Conservation (phyloP, 2,329 filamentous ascomycete species). For the Phyllachora maydis region DNA sequence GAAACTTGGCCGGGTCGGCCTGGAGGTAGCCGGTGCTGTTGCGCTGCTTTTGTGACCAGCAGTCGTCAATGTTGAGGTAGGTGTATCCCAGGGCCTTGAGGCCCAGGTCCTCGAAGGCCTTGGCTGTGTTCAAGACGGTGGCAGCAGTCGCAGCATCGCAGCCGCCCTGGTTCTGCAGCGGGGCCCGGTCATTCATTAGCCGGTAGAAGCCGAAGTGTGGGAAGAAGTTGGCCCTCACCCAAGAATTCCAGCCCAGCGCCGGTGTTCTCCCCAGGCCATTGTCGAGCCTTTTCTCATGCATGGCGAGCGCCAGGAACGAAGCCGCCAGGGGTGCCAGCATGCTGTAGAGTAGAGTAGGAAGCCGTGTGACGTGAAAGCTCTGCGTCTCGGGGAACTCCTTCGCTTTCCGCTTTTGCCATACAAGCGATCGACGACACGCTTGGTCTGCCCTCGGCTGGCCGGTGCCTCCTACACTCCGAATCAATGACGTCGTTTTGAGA, state of each 20-base stretch:
- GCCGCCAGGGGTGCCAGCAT: no score
- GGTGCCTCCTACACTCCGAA: no score
- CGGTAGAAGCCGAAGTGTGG: not conserved
- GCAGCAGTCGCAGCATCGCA: slow-evolving; percentile 12
- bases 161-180: slow-evolving; percentile 19
- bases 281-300: not conserved
- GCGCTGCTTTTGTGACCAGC: slow-evolving; percentile 26
- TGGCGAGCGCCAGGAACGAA: no score
- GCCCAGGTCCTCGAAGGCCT: slow-evolving; percentile 23
- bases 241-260: slow-evolving; percentile 26
- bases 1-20: slow-evolving; percentile 29
- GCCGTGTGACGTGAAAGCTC: no score
- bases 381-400: no score
- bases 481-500: no score
- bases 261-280: slow-evolving; percentile 11
- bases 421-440: no score
- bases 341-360: no score
- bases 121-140: slow-evolving; percentile 17
- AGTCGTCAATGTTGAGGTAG: slow-evolving; percentile 42
- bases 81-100: slow-evolving; percentile 31
- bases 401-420: no score
- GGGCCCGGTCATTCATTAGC: not conserved
- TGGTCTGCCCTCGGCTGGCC: no score
- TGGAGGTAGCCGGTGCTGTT: slow-evolving; percentile 19
- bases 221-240: slow-evolving; percentile 8